Evolutionary conservation across 495 filamentous ascomycete species (phyloP).

Genomic region (Lasiosphaeria ovina): DNA sequence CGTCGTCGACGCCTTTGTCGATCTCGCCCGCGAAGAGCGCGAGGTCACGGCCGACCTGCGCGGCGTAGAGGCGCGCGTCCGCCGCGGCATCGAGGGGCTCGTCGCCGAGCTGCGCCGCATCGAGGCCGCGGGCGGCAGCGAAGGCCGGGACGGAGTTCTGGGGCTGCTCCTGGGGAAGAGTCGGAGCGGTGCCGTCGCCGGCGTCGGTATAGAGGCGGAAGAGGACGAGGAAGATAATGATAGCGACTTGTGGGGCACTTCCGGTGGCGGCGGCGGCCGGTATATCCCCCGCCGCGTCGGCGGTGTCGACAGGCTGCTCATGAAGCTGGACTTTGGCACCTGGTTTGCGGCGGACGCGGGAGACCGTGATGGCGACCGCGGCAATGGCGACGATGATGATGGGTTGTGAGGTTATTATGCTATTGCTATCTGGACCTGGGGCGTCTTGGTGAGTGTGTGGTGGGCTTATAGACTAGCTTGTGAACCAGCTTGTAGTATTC

Average conservation of each 20-base stretch:
- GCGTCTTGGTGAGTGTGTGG: neutral
- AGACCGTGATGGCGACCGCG: neutral
- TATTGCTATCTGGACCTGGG: neutral
- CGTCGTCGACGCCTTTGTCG: slow-evolving; percentile 68
- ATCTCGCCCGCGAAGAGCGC: slow-evolving; percentile 65
- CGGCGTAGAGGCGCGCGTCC: slow-evolving; percentile 51
- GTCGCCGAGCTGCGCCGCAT: slow-evolving; percentile 51
- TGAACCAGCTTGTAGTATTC: too few relatives aligned
- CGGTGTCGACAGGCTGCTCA: slow-evolving; percentile 74
- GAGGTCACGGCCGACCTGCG: slow-evolving; percentile 60
- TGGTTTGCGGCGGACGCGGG: slow-evolving; percentile 34
- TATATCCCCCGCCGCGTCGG: slow-evolving; percentile 65
- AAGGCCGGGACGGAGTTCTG: slow-evolving; percentile 55
- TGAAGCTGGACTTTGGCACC: slow-evolving; percentile 75
- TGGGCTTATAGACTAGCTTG: too few relatives aligned
- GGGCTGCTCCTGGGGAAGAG: slow-evolving; percentile 56
- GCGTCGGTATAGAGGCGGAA: slow-evolving; percentile 10
- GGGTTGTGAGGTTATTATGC: neutral
- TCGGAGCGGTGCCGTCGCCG: slow-evolving; percentile 26
- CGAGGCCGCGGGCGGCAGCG: slow-evolving; percentile 16
- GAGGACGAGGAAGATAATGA: slow-evolving; percentile 28
- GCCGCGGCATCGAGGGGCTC: slow-evolving; percentile 60
- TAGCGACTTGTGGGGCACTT: neutral
- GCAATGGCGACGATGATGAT: neutral
- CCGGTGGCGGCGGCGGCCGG: slow-evolving; percentile 5